phyloP scores from a whole-genome alignment of 208 protist species.

The Trypanosoma rangeli region DNA sequence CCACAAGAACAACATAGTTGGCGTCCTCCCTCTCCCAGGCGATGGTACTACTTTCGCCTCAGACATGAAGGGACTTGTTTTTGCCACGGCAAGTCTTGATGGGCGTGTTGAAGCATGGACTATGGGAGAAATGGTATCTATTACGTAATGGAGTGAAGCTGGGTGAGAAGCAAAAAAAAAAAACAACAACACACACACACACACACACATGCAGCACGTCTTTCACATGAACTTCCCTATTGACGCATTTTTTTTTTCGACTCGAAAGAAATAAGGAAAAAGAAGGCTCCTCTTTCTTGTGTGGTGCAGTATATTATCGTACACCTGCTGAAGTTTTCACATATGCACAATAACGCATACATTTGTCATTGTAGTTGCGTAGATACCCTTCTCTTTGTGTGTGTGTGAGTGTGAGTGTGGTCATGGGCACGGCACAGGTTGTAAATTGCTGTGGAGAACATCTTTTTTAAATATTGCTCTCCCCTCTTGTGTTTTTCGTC shows the following conservation, averaged over 20 bases:
- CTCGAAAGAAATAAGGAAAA: no score
- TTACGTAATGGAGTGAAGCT: background rate
- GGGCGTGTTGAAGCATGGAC: constrained; percentile 36
- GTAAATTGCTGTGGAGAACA: background rate
- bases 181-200: background rate
- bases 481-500: background rate
- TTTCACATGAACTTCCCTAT: background rate
- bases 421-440: background rate
- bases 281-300: background rate
- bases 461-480: background rate
- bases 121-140: constrained; percentile 20
- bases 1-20: constrained; percentile 35
- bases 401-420: background rate
- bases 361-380: background rate
- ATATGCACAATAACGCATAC: background rate
- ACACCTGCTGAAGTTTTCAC: background rate
- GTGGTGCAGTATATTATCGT: background rate
- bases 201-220: background rate
- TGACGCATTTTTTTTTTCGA: constrained; percentile 3
- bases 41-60: background rate
- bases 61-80: constrained; percentile 11
- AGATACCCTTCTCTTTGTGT: background rate
- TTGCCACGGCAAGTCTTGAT: constrained; percentile 35
- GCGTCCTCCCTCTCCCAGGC: constrained; percentile 11
- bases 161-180: constrained; percentile 1